Conservation (phyloP, 208 protist species). For the Kentomonas sorsogonicus region DNA sequence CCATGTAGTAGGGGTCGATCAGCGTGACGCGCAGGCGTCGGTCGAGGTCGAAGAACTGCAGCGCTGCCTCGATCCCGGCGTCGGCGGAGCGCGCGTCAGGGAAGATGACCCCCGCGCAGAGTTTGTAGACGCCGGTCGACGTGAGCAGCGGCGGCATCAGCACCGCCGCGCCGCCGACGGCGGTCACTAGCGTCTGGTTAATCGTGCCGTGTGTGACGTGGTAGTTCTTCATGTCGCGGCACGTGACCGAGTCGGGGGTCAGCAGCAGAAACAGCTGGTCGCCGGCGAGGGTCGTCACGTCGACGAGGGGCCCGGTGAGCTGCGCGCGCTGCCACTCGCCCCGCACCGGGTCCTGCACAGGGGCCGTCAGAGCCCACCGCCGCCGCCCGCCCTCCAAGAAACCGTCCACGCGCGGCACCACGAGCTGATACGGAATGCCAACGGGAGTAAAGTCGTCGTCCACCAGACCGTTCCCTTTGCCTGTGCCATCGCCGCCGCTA, state of each 20-base stretch:
- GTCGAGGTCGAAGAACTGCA: conserved; percentile 55
- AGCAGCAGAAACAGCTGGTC: conserved; percentile 67
- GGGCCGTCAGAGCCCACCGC: conserved; percentile 21
- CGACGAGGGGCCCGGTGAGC: conserved; percentile 48
- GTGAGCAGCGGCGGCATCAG: conserved; percentile 43
- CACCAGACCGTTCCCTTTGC: no score
- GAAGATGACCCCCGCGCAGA: conserved; percentile 58
- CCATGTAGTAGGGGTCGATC: conserved; percentile 39
- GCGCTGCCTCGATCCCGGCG: conserved; percentile 35
- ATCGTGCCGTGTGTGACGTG: conserved; percentile 28
- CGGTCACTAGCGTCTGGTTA: conserved; percentile 32
- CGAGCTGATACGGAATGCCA: conserved; percentile 47
- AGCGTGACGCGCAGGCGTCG: conserved; percentile 38
- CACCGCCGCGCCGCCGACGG: conserved; percentile 49
- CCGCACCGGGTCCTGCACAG: conserved; percentile 33
- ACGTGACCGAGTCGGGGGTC: conserved; percentile 29
- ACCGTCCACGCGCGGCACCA: conserved; percentile 41
- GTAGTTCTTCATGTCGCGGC: conserved; percentile 40
- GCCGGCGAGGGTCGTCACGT: conserved; percentile 34
- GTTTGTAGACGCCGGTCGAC: conserved; percentile 37
- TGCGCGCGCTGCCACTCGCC: conserved; percentile 53
- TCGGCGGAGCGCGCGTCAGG: conserved; percentile 23
- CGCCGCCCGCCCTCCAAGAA: conserved; percentile 23
- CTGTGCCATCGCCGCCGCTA: no score
- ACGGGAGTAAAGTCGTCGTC: conserved; percentile 55